Evolutionary conservation across 1,284 basidiomycete genomes (phyloP).

Genomic region (Apiotrichum akiyoshidainum): DNA sequence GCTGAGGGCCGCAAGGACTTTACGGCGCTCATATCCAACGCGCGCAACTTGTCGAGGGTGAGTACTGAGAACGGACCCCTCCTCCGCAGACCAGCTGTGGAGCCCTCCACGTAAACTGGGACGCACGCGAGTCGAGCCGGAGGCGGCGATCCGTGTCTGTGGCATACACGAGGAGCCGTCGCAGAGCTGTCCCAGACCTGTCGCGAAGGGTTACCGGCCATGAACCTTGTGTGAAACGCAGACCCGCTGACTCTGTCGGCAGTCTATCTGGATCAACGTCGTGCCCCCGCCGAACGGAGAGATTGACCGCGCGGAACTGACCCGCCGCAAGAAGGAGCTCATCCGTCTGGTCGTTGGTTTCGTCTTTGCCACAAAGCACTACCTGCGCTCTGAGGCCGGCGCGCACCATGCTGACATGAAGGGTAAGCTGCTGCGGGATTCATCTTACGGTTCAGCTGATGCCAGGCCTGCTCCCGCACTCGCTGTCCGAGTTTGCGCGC

Average conservation of each 20-base stretch:
- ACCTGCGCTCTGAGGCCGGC: slow-evolving; percentile 46
- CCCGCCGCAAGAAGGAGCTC: slow-evolving; percentile 65
- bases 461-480: slow-evolving; percentile 34
- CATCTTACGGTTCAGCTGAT: neutral
- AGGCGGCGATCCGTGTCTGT: no score
- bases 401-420: slow-evolving; percentile 44
- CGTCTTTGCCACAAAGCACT: slow-evolving; percentile 43
- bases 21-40: slow-evolving; percentile 50
- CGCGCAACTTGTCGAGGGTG: slow-evolving; percentile 60
- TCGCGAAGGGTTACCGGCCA: no score
- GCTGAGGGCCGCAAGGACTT: slow-evolving; percentile 73
- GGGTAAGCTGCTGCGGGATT: slow-evolving; percentile 28
- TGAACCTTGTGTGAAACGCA: neutral
- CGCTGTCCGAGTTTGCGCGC: slow-evolving; percentile 27
- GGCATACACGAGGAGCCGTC: no score
- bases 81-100: no score
- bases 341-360: slow-evolving; percentile 62
- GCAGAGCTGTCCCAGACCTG: no score
- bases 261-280: slow-evolving; percentile 73
- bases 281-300: slow-evolving; percentile 55
- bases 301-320: slow-evolving; percentile 56
- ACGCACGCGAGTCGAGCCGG: no score
- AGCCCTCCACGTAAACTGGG: no score
- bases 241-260: slow-evolving; percentile 5
- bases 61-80: slow-evolving; percentile 11